phyloP scores from a whole-genome alignment of 1,284 basidiomycete genomes.

The Moniliophthora roreri region DNA sequence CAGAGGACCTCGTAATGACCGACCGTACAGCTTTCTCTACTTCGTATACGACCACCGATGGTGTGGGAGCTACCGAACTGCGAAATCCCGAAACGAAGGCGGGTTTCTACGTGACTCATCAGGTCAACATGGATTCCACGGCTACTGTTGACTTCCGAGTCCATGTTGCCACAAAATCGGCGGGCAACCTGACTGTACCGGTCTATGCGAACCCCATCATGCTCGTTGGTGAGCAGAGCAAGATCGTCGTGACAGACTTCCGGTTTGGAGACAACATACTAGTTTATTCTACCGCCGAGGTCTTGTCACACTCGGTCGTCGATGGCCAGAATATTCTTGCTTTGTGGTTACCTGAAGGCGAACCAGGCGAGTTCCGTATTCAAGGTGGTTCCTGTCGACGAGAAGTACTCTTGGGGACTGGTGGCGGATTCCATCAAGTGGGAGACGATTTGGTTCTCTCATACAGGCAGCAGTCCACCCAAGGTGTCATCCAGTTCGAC shows the following conservation, averaged over 20 bases:
- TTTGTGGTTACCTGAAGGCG: conserved; percentile 8
- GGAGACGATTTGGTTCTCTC: conserved; percentile 5
- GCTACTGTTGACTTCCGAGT: conserved; percentile 38
- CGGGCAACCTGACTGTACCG: conserved; percentile 43
- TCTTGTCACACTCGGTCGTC: conserved; percentile 21
- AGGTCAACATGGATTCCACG: conserved; percentile 43
- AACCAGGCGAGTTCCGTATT: conserved; percentile 12
- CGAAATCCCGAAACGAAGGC: conserved; percentile 48
- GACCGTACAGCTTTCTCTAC: conserved; percentile 11
- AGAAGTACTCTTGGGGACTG: not conserved
- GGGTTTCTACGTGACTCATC: conserved; percentile 56
- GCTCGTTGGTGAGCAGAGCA: conserved; percentile 50
- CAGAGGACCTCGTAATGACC: conserved; percentile 6
- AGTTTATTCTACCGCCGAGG: conserved; percentile 49
- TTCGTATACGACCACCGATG: conserved; percentile 22
- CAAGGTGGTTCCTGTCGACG: conserved; percentile 14
- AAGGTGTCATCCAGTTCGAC: conserved; percentile 11
- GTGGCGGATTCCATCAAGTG: conserved; percentile 3
- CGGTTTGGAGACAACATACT: conserved; percentile 40
- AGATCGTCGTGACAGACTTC: conserved; percentile 52
- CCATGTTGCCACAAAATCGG: conserved; percentile 37
- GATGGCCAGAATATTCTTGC: conserved; percentile 9
- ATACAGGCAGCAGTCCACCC: not conserved
- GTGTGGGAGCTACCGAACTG: conserved; percentile 44
- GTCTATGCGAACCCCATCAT: conserved; percentile 37